Evolutionary conservation across 192 early-diverging fungal genomes (phyloP), one percentile per base, ranked within the genome.

Genomic region (Paraglomus occultum): DNA sequence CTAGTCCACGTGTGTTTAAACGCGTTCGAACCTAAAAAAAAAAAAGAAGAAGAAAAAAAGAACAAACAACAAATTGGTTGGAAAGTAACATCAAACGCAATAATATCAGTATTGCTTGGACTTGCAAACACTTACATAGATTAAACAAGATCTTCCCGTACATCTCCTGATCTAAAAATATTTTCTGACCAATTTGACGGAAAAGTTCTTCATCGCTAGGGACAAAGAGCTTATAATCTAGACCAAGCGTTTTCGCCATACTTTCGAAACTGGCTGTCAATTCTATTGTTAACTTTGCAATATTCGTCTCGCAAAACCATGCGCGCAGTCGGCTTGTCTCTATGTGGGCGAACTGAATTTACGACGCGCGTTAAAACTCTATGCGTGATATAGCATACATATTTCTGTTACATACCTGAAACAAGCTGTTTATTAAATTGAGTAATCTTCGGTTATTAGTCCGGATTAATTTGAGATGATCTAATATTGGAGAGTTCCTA

Each of bases 121-220:
- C n/a, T n/a, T n/a, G n/a, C n/a, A 51, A 18, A 51, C 22, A 38
- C 64, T 51, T 66, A 66, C 64, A 73, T 46, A 88, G 52, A 52
- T 88, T 88, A 50, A 87, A 82, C 20, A 88, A 73, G 20, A 88
- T 82, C 18, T 83, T 84, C 51, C 80, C 77, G 76, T 80, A 86
- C 83, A 88, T 86, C 49, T 86, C 85, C 10, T 72, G 71, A 61
- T 88, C 87, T 5, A 88, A 68, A 69, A 72, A 88, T 9, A 75
- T 17, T 51, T 51, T 51, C 8, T 20, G 15, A 17, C 49, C 23
- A 66, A 6, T n/a, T 9, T 5, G 9, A 6, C 15, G 23, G 43
- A 43, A 7, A 52, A 67, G 44, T 40, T 18, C 38, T 11, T 53
- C 64, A 1, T 64, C 55, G 54, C 64, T 82, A 10, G 64, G 51